Base-by-base conservation (phyloP, 179 eudicot genomes). In the Beta corolliflora region DNA sequence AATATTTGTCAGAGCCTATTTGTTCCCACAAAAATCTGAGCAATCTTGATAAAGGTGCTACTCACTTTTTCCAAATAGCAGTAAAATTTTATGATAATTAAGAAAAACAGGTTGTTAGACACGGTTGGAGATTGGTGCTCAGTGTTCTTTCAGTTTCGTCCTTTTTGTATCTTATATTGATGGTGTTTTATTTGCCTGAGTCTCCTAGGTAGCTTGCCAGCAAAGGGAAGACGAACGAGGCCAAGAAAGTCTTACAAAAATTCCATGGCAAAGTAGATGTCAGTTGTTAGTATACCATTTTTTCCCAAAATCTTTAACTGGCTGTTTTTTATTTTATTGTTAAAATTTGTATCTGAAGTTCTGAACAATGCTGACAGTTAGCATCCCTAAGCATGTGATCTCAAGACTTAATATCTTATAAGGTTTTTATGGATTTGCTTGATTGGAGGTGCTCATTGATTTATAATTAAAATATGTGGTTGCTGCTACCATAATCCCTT, bases 201-300 rank as follows among this genome's bases (percentile, higher is more conserved):
- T 88, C 90, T 44, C 90, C 90, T 1, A 79, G 90, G 73, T 88
- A 88, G 90, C 88, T 88, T 53, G 90, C 84, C 36, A 88, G 90
- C 74, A 88, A 88, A 79, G 90, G 90, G 73, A 83, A 71, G 84
- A 88, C 84, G 90, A 74, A 15, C 6, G 90, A 85, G 76, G 90
- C 88, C 15, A 85, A n/a, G n/a, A n/a, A n/a, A n/a, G n/a, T n/a
- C n/a, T n/a, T n/a, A n/a, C n/a, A n/a, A 23, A 76, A 66, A 45
- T 80, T 88, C 29, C 88, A 85, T 8, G 87, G 88, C 52, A 81
- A 59, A 65, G 90, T 85, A 77, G 90, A 88, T 82, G 90, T 88
- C 75, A 73, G 56, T 6, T 86, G 90, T 85, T 36, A 73, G 86
- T 77, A 79, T 31, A 8, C 36, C 23, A 4, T 31, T 45, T 63